A percentile compares a stretch with the other conserved stretches of the same genome.
These are phyloP conservation scores for Corynespora cassiicola DNA, from an alignment of 2,329 filamentous ascomycete species.

Conservation along the genomic window DNA sequence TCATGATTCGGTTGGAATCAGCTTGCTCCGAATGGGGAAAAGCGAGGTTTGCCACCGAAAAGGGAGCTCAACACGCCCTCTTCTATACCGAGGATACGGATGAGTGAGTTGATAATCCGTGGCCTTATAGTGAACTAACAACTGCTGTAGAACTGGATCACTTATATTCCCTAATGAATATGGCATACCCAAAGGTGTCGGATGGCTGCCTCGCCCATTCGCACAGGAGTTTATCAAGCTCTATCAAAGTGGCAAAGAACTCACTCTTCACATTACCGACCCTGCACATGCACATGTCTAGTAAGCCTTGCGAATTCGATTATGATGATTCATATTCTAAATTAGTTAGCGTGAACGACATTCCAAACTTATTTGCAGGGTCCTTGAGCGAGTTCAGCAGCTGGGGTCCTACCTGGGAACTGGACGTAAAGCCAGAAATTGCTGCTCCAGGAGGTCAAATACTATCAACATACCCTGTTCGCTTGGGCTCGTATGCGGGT, in stretches of 20 bases:
- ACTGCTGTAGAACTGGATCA: too few relatives aligned
- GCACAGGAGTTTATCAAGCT: too few relatives aligned
- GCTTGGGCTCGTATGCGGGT: constrained; percentile 55
- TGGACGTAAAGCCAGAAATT: constrained; percentile 63
- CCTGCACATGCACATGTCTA: too few relatives aligned
- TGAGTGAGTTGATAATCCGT: too few relatives aligned
- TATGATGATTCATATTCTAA: too few relatives aligned
- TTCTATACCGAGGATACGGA: constrained; percentile 62
- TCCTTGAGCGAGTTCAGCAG: constrained; percentile 61
- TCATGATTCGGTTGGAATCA: constrained; percentile 65
- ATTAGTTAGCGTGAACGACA: too few relatives aligned
- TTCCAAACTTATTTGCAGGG: constrained; percentile 54
- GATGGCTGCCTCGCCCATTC: too few relatives aligned
- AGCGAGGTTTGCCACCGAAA: constrained; percentile 58
- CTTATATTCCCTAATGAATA: too few relatives aligned
- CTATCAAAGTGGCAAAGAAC: too few relatives aligned
- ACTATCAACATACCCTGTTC: constrained; percentile 62
- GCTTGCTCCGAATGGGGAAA: constrained; percentile 65
- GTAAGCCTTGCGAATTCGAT: constrained; percentile 19
- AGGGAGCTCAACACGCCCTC: constrained; percentile 66
- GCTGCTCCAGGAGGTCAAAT: constrained; percentile 65
- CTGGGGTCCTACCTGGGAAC: constrained; percentile 68
- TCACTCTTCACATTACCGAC: too few relatives aligned
- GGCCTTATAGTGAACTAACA: too few relatives aligned
- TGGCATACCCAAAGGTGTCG: too few relatives aligned